Evolutionary conservation across 148 eudicot species (phyloP), one percentile per base, ranked within the genome.

Genomic region (Chenopodium quinoa): DNA sequence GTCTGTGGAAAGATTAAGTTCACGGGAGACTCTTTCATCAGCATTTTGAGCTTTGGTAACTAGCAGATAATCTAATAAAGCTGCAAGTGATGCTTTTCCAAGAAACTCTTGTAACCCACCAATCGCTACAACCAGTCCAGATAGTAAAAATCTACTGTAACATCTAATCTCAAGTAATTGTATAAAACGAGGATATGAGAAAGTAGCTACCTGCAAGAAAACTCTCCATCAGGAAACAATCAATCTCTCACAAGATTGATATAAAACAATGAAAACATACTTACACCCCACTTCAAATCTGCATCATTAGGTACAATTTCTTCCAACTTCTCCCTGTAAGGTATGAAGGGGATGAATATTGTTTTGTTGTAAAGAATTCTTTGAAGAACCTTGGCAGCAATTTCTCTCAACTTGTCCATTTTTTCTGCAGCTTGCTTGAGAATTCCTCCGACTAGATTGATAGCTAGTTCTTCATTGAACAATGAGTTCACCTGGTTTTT

Each of bases 41-140:
- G 54, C 73, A 37, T 78, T 83, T 68, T 83, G 85, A 56, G 79
- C 78, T 75, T 84, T 86, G 64, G 82, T 75, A 14, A 67, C 83
- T 82, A 87, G 91, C 82, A 95, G 89, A 86, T 92, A 93, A 40
- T 89, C 97, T 64, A 92, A 75, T 83, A 95, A 92, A 85, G 99
- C 97, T 78, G 82, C 83, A 37, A 92, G 87, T 66, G 99, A 91
- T 81, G 93, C 91, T 86, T 90, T 95, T 79, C 86, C 88, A 87
- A 93, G 84, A 78, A 93, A 93, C 65, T 93, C 99, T 93, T 93
- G 97, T 75, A 95, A 83, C 69, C 99, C 99, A 71, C 97, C 99
- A 82, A 93, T 82, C 31, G 99, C 91, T 74, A 95, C 86, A 86
- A 93, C 93, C 82, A 93, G 81, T 72, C 99, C 99, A 25, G 97